phyloP scores from a whole-genome alignment of 208 protist genomes.

The Trypanosoma cruzi region DNA sequence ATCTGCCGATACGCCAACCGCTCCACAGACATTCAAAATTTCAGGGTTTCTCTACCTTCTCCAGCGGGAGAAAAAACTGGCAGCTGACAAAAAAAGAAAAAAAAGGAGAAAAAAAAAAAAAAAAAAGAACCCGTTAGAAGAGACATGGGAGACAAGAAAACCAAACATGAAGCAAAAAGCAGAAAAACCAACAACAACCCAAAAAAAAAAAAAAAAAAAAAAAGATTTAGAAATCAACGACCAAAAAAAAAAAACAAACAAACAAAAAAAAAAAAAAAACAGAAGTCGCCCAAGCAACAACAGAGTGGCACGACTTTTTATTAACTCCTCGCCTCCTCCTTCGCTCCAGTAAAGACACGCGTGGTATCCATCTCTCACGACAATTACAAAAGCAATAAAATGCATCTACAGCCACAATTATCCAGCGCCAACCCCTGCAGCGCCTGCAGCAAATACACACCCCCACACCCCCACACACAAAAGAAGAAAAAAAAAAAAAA shows the following conservation, averaged over 20 bases:
- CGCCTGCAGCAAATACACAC: background rate
- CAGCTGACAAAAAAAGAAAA: background rate
- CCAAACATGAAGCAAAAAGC: background rate
- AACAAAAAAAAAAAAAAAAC: background rate
- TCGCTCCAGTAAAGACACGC: too few species aligned
- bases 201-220: constrained; percentile 7
- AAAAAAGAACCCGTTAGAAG: background rate
- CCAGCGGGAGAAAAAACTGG: too few species aligned
- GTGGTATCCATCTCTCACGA: too few species aligned
- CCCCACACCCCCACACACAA: too few species aligned
- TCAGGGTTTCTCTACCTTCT: background rate
- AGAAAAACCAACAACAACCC: too few species aligned
- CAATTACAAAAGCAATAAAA: too few species aligned
- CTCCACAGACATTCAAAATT: constrained; percentile 56
- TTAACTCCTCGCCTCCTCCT: too few species aligned
- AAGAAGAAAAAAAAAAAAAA: background rate
- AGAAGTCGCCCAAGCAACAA: background rate
- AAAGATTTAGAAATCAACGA: background rate
- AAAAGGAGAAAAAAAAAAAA: background rate
- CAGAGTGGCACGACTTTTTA: background rate
- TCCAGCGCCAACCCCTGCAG: background rate
- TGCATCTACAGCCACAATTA: background rate
- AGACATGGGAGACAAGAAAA: background rate
- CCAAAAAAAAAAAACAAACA: too few species aligned
- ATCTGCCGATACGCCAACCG: constrained; percentile 75